Evolutionary conservation across 1,139 yeast species (phyloP), one percentile per base, ranked within the genome.

Genomic region (Barnettozyma hawaiiensis): DNA sequence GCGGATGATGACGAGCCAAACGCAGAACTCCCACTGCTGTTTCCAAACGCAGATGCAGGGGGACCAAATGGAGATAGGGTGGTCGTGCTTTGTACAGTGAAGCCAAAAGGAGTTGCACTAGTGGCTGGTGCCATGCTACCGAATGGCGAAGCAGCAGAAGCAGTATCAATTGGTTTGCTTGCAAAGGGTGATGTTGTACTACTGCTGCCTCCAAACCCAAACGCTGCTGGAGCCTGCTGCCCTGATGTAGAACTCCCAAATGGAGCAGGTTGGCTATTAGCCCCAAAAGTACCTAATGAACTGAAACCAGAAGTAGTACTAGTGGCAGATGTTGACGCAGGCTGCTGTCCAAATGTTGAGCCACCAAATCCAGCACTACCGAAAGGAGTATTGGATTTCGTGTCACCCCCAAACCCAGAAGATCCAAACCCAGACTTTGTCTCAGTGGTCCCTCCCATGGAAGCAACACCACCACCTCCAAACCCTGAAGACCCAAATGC

Each of bases 321-420:
- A 23, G 19, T 22, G 2, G 31, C 19, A 7, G 20, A 15, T 10
- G 31, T 19, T 3, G 42, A n/a, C n/a, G 42, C n/a, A 5, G 37
- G n/a, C 16, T 39, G n/a, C 16, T 39, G 35, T 9, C 33, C 21
- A 12, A 20, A 19, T 12, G 42, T 24, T 5, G 36, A 16, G 14
- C 41, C 9, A 6, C 49, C 49, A 37, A 47, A 43, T 3, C 36
- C 40, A 14, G 45, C 31, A 6, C 46, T 22, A 11, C 54, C 54
- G 41, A 50, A 48, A 2, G 44, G 44, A 31, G 26, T 14, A 15
- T n/a, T n/a, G n/a, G 47, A 37, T n/a, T 11, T 20, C 12, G 45
- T 20, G 19, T 32, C 14, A 18, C 9, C 8, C 16, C 35, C 35
- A 32, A 32, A 20, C 24, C 16, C 29, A 4, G 37, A 14, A 3